Base-by-base conservation (phyloP, 805 yeast species). In the Tetrapisispora nanseiensis region DNA sequence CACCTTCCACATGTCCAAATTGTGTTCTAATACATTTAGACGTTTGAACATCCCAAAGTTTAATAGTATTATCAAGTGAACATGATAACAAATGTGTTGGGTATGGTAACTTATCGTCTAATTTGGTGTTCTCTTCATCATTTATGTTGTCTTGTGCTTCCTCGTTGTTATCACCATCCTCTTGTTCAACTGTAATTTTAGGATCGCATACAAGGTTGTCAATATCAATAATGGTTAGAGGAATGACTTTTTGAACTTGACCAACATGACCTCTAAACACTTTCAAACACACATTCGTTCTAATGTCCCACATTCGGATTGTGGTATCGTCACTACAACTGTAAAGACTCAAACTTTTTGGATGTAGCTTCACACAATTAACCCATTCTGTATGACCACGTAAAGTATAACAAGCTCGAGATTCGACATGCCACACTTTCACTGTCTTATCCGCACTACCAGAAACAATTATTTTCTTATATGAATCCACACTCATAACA, bases 1-100 rank as follows among this genome's bases (percentile, higher is more conserved):
- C 95, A 19, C 98, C 98, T 63, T 92, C 97, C 42, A 90, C 86
- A 59, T 92, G 98, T 2, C 98, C 98, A 67, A 90, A 92, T 62
- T 92, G 90, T 0, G 98, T 92, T 44, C 96, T 72, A 10, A 87
- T 76, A 57, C 97, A 90, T 60, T 78, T 76, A 3, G 97, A 96
- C 1, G 92, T 77, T 47, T 70, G 70, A 24, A 87, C 82, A 51
- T 86, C 94, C 97, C 97, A 89, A 37, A 90, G 62, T 59, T 89
- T 86, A 61, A 89, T 86, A 6, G 97, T 89, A 62, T 87, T 87
- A 62, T 89, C 97, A 46, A 90, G 67, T 1, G 96, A 86, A 13
- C 94, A 86, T 0, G 96, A 82, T 21, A 89, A 64, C 43, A 89
- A 61, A 63, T 90, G 95, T 0, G 95, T 81, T 12, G 97, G 96